Conservation (phyloP, 257 asterid genomes). For the Avicennia marina region DNA sequence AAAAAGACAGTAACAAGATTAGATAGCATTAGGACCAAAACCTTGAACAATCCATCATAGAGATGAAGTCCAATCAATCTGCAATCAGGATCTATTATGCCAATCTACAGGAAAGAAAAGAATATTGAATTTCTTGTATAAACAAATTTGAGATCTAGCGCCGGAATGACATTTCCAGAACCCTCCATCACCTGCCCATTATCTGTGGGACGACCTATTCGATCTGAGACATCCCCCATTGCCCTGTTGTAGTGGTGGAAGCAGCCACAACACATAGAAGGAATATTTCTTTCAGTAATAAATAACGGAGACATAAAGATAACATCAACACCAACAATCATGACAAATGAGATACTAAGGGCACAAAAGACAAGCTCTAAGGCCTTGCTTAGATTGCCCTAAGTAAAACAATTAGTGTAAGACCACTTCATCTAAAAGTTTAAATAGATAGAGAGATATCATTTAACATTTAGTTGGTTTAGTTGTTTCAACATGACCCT, state of each 20-base stretch:
- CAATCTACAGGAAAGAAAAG: slow-evolving; percentile 40
- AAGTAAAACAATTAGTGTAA: too few relatives aligned
- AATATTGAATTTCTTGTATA: neutral
- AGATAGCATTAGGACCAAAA: slow-evolving; percentile 15
- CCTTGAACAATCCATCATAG: slow-evolving; percentile 77
- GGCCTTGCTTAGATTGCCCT: neutral
- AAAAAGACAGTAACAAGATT: neutral
- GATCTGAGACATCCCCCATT: slow-evolving; percentile 87
- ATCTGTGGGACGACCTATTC: slow-evolving; percentile 79
- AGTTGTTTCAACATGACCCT: too few relatives aligned
- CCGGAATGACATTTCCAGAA: slow-evolving; percentile 3
- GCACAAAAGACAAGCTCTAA: neutral
- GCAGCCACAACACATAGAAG: slow-evolving; percentile 11
- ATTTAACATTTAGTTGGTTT: too few relatives aligned
- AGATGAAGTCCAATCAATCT: slow-evolving; percentile 78
- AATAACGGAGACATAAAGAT: neutral
- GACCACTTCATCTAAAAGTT: too few relatives aligned
- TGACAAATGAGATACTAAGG: neutral
- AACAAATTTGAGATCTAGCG: neutral
- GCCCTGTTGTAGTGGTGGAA: slow-evolving; percentile 41
- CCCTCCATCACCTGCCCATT: slow-evolving; percentile 62
- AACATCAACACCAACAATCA: neutral
- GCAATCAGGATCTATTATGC: slow-evolving; percentile 81
- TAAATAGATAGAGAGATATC: too few relatives aligned
- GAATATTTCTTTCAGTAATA: neutral